Evolutionary conservation across 306 rosid genomes (phyloP).

Genomic region (Quercus gilva): DNA sequence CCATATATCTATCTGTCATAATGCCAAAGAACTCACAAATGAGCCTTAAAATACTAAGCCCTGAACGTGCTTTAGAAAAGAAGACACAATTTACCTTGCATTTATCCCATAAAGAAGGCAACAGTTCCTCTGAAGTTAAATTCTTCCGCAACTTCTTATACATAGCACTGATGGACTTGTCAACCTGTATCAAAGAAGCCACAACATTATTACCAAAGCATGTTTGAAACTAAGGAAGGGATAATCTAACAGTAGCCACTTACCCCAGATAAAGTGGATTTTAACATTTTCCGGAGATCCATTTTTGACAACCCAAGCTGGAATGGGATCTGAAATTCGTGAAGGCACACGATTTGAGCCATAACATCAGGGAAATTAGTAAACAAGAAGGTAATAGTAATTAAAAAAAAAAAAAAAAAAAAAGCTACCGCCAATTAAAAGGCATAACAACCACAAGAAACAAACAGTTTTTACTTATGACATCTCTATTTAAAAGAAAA

Average conservation of each 20-base stretch:
- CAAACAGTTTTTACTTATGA: neutral
- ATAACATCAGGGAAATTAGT: neutral
- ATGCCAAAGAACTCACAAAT: neutral
- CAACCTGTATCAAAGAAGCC: constrained; percentile 51
- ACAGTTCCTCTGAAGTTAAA: constrained; percentile 89
- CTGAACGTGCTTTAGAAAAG: neutral
- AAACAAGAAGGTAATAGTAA: neutral
- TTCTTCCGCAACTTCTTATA: constrained; percentile 94
- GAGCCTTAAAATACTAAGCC: neutral
- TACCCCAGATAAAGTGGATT: constrained; percentile 91
- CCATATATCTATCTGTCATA: neutral
- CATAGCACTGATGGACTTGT: constrained; percentile 78
- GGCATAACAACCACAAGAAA: neutral
- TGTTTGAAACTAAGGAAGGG: constrained; percentile 5
- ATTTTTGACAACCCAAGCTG: constrained; percentile 85
- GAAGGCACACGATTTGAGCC: constrained; percentile 18
- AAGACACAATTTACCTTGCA: constrained; percentile 73
- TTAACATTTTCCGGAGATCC: constrained; percentile 86
- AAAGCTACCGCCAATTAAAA: neutral
- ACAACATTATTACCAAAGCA: constrained; percentile 12
- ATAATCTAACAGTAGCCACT: constrained; percentile 10
- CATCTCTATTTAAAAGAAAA: neutral
- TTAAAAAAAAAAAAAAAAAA: neutral
- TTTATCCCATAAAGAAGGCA: constrained; percentile 97
- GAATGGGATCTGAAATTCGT: constrained; percentile 80